phyloP scores from a whole-genome alignment of 2,329 filamentous ascomycete species.

The Ceratocystis papillata region DNA sequence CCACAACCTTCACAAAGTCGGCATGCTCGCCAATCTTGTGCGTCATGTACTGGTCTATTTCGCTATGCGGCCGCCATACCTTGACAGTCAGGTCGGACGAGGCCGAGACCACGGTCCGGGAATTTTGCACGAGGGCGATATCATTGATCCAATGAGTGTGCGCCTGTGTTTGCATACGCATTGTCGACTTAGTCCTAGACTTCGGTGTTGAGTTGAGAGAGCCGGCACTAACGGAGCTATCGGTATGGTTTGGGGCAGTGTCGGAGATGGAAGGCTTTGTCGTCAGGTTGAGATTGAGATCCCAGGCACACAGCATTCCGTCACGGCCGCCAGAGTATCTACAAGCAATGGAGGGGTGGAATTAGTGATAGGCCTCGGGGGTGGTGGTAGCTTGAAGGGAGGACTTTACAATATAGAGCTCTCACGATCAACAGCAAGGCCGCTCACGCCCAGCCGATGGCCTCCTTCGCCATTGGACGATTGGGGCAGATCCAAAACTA shows the following conservation, averaged over 20 bases:
- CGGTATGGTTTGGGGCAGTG: constrained; percentile 28
- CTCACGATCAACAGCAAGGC: constrained; percentile 72
- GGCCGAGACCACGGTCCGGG: constrained; percentile 70
- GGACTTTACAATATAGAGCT: constrained; percentile 71
- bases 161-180: constrained; percentile 54
- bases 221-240: constrained; percentile 25
- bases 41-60: constrained; percentile 41
- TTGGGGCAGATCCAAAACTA: constrained; percentile 50
- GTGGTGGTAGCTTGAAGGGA: constrained; percentile 22
- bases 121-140: constrained; percentile 67
- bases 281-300: constrained; percentile 57
- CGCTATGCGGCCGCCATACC: constrained; percentile 68
- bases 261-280: constrained; percentile 27
- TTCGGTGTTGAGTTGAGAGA: constrained; percentile 30
- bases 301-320: constrained; percentile 92
- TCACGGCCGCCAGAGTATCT: constrained; percentile 95
- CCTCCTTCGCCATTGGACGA: constrained; percentile 61
- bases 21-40: constrained; percentile 81
- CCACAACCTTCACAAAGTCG: constrained; percentile 93
- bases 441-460: constrained; percentile 89
- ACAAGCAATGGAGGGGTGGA: constrained; percentile 23
- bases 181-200: constrained; percentile 42
- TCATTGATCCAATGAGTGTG: constrained; percentile 97
- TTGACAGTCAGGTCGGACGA: constrained; percentile 93
- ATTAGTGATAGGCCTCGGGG: constrained; percentile 22